These are phyloP conservation scores for Cyclotella sp. DNA, from an alignment of 108 stramenopile genomes.

Conservation along the genomic window DNA sequence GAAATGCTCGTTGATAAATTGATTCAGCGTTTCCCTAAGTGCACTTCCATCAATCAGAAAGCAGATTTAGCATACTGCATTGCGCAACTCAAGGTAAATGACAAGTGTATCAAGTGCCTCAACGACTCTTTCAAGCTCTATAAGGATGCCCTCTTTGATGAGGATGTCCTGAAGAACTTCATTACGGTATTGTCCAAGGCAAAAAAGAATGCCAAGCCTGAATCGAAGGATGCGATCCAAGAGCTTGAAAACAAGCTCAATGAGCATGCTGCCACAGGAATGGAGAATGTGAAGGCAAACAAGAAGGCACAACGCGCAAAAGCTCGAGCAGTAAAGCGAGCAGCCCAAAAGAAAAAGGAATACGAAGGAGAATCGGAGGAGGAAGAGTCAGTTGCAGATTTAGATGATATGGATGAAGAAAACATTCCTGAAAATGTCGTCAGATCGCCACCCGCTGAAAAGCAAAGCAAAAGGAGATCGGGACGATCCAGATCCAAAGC, in stretches of 20 bases:
- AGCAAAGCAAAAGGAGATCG: constrained; percentile 3
- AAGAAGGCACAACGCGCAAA: constrained; percentile 72
- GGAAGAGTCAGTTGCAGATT: constrained; percentile 27
- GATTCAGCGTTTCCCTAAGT: constrained; percentile 87
- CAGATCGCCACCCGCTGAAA: neutral
- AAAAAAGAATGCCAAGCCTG: constrained; percentile 83
- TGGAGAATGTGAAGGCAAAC: constrained; percentile 69
- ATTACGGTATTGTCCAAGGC: constrained; percentile 76
- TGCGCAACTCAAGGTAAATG: constrained; percentile 88
- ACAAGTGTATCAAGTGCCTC: constrained; percentile 86
- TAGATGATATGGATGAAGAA: constrained; percentile 43
- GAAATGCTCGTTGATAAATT: constrained; percentile 95
- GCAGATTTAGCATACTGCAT: constrained; percentile 95
- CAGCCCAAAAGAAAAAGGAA: constrained; percentile 36
- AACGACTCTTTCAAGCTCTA: constrained; percentile 89
- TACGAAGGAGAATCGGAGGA: constrained; percentile 42
- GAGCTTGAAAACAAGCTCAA: constrained; percentile 86
- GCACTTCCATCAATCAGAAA: constrained; percentile 69
- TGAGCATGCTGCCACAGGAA: constrained; percentile 61
- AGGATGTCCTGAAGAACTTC: constrained; percentile 86
- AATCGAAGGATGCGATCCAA: constrained; percentile 78
- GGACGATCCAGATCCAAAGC: constrained; percentile 6
- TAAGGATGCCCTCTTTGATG: constrained; percentile 92
- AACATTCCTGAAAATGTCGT: constrained; percentile 26
- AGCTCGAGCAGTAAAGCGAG: constrained; percentile 57